Evolutionary conservation across 352 stramenopile genomes (phyloP), one percentile per base, ranked within the genome.

Genomic region (Globisporangium yorkense): DNA sequence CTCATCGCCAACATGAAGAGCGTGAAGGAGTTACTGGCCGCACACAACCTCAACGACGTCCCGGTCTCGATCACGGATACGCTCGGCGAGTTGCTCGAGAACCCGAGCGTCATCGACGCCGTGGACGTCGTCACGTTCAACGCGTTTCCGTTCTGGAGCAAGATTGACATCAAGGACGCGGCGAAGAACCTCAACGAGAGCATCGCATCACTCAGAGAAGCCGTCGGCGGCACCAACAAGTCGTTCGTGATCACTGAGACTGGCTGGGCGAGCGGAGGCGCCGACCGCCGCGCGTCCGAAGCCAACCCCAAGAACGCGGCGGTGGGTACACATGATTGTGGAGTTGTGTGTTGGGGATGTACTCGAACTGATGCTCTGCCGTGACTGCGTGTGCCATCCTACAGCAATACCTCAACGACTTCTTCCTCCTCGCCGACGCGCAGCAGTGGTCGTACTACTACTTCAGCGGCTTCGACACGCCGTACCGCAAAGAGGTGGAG

Each of bases 61-160:
- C 80, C 80, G n/a, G 52, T 87, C 33, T 82, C 78, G 2, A 86
- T 91, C 45, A 75, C 74, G 10, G 80, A 91, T 61, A 80, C 88
- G 46, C 69, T 66, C 15, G 68, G 86, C 59, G 74, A 66, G 56
- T 82, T 84, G 67, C 57, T 77, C 33, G 50, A 54, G 5, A 59
- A 88, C 71, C 77, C 78, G 46, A 53, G 73, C 35, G 61, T 91
- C 45, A 67, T 87, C 54, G 47, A 86, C 46, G 75, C 71, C 18
- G 77, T 87, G 39, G 77, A 88, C 62, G 78, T 82, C 41, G 67
- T 87, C 46, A 74, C 71, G 47, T 76, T 70, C 44, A 90, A 88
- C 53, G 65, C 74, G 49, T 90, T 90, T 45, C 72, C 80, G 18
- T 90, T 87, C 65, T 90, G 80, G 80, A 71, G 86, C 61, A 73